Percentiles rank a stretch among this genome's conserved stretches.
These are phyloP conservation scores for Umbelopsis sp. DNA, from an alignment of 371 early-diverging fungal species.

Conservation along the genomic window DNA sequence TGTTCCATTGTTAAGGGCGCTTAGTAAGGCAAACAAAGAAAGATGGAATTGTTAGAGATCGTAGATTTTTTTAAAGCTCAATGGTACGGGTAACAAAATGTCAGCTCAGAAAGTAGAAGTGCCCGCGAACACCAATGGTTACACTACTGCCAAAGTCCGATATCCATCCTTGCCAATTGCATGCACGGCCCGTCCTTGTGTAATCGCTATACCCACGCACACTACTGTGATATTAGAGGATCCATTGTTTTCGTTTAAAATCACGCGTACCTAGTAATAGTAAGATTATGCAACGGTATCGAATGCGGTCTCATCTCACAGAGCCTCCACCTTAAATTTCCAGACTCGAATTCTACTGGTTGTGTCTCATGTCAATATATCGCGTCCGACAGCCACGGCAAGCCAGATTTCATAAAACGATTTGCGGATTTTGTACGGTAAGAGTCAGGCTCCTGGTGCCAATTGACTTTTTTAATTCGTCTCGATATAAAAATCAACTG, in stretches of 20 bases:
- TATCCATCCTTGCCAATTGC: not conserved
- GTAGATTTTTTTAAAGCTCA: not conserved
- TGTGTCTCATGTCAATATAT: slow-evolving; percentile 12
- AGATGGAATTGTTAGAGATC: not conserved
- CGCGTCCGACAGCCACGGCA: slow-evolving; percentile 6
- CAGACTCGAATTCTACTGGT: not conserved
- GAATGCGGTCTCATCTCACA: not conserved
- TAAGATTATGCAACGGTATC: not conserved
- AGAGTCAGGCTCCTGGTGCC: not conserved
- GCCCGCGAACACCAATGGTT: not conserved
- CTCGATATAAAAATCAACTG: too few relatives aligned
- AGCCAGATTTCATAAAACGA: not conserved
- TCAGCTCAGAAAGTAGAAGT: not conserved
- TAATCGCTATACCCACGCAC: not conserved
- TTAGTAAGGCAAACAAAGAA: too few relatives aligned
- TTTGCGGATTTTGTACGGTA: not conserved
- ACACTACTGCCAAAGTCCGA: slow-evolving; percentile 6
- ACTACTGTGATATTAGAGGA: not conserved
- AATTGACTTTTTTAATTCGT: too few relatives aligned
- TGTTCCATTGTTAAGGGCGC: too few relatives aligned
- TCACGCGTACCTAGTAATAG: not conserved
- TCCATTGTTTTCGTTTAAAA: not conserved
- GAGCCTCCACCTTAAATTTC: not conserved
- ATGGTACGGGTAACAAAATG: not conserved
- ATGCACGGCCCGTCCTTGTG: slow-evolving; percentile 16